phyloP scores from a whole-genome alignment of 345 rosid genomes.

The Brassica napus region Da-Ae NC_063442.1:44453501-44454000 shows the following conservation, averaged over 20 bases:
- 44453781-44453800: conserved; percentile 70
- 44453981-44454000: conserved; percentile 69
- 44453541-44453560: conserved; percentile 91
- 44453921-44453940: conserved; percentile 68
- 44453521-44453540: conserved; percentile 45
- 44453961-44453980: conserved; percentile 92
- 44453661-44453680: conserved; percentile 66
- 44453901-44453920: conserved; percentile 57
- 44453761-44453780: conserved; percentile 70
- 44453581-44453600: conserved; percentile 97
- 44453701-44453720: conserved; percentile 67
- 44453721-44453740: conserved; percentile 62
- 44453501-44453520: conserved; percentile 10
- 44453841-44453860: neutral
- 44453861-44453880: neutral
- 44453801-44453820: conserved; percentile 95
- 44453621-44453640: neutral
- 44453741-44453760: conserved; percentile 98
- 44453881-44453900: neutral
- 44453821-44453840: conserved; percentile 44
- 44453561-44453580: conserved; percentile 69
- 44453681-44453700: conserved; percentile 98
- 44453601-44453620: conserved; percentile 22
- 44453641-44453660: neutral
- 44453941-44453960: conserved; percentile 88